Percentiles rank a stretch among this genome's conserved stretches.
Conservation (phyloP, 2,329 filamentous ascomycete genomes). For the Hymenoscyphus fraxineus region DNA sequence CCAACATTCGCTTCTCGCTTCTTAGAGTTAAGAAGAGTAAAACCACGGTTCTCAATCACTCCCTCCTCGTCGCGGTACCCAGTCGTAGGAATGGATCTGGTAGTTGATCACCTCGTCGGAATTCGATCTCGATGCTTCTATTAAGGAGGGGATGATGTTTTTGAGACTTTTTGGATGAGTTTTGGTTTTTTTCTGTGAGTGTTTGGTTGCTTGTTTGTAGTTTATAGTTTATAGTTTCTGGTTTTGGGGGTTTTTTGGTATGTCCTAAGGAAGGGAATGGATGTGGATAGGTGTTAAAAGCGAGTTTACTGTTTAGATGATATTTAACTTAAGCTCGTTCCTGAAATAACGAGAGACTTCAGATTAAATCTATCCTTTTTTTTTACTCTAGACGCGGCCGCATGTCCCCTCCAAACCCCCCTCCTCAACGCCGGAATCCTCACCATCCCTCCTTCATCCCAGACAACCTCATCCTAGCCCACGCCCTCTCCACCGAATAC, state of each 20-base stretch:
- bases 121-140: slow-evolving; percentile 60
- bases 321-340: too few species aligned
- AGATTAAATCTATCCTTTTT: background rate
- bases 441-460: slow-evolving; percentile 55
- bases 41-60: slow-evolving; percentile 54
- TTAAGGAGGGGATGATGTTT: slow-evolving; percentile 62
- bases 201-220: too few species aligned
- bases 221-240: too few species aligned
- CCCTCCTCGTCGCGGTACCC: slow-evolving; percentile 69
- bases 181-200: slow-evolving; percentile 71
- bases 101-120: slow-evolving; percentile 60
- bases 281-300: too few species aligned
- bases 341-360: background rate
- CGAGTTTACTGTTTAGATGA: too few species aligned
- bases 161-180: slow-evolving; percentile 66
- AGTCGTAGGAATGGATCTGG: slow-evolving; percentile 64
- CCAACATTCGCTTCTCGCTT: too few species aligned
- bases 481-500: slow-evolving; percentile 64
- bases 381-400: background rate
- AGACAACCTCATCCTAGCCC: slow-evolving; percentile 62
- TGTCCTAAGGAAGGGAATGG: too few species aligned
- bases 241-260: too few species aligned
- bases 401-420: slow-evolving; percentile 40
- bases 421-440: slow-evolving; percentile 62
- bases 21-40: too few species aligned